Base-by-base conservation (phyloP, 768 basidiomycete species). In the Russula dissimulans region DNA sequence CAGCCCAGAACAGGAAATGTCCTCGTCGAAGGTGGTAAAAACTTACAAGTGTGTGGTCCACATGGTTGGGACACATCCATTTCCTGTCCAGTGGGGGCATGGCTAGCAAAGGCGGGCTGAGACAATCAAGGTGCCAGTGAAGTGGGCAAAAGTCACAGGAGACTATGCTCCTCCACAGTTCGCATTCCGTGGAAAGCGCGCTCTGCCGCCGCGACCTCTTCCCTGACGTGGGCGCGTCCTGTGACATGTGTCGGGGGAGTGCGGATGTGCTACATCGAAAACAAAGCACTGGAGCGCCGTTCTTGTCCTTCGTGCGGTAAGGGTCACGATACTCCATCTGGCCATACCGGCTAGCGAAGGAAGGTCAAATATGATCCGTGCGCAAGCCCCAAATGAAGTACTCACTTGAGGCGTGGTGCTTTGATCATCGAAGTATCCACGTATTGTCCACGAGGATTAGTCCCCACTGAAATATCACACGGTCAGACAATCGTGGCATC, bases 51-150 rank as follows among this genome's bases (percentile, higher is more conserved):
- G 86, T 79, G 59, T 85, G 83, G 65, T 97, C 94, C n/a, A 84
- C 86, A 69, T 99, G 97, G 68, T 95, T 92, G 8, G 97, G 97
- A 72, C 97, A 99, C 94, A 95, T 97, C 95, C 95, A 99, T 71
- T 95, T 97, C 77, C 86, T 89, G 65, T 83, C 84, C 59, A 87
- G 83, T 12, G 87, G 80, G 3, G 97, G 97, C 81, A 98, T 86
- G 43, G 79, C 79, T 26, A 87, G 77, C 60, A 95, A 75, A 8
- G 97, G 97, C 15, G 95, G 97, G 67, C 91, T 87, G 32, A 98
- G 77, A 67, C 97, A 99, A 71, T 98, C 97, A 57, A 97, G 81
- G 69, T 99, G 97, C 90, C 95, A 99, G 71, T 95, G 90, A 47
- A 95, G 80, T 62, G 79, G 80, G 73, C 97, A 99, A 69, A 93